Conservation (phyloP, 2,329 filamentous ascomycete genomes). For the Rutstroemia sp. region DNA sequence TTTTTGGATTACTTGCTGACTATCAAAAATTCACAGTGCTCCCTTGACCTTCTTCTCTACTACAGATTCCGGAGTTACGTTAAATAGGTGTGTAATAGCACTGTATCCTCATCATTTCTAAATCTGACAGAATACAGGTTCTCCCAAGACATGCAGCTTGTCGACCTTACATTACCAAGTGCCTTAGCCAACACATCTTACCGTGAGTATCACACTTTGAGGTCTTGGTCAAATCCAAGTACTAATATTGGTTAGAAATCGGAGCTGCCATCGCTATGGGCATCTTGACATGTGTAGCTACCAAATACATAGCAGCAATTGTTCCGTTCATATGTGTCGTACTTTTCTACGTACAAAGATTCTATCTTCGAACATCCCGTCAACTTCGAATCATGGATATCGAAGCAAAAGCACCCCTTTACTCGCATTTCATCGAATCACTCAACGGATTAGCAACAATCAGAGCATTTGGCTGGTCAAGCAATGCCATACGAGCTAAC, state of each 20-base stretch:
- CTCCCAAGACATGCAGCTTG: background rate
- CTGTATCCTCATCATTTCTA: background rate
- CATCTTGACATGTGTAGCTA: background rate
- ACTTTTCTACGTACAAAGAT: conserved; percentile 29
- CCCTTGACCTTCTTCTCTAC: conserved; percentile 30
- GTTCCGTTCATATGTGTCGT: conserved; percentile 1
- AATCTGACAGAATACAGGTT: background rate
- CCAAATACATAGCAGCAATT: background rate
- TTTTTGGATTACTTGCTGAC: background rate
- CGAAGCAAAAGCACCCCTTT: conserved; percentile 35
- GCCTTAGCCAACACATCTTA: conserved; percentile 7
- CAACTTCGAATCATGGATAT: conserved; percentile 40
- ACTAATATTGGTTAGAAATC: conserved; percentile 33
- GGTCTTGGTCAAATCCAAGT: too few species aligned
- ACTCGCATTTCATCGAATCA: conserved; percentile 37
- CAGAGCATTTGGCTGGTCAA: conserved; percentile 38
- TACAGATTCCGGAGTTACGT: conserved; percentile 17
- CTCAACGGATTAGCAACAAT: conserved; percentile 37
- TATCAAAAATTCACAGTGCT: conserved; percentile 20
- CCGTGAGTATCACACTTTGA: conserved; percentile 16
- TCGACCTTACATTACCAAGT: background rate
- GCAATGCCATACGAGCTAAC: conserved; percentile 26
- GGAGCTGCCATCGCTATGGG: conserved; percentile 26
- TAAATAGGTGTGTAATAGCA: conserved; percentile 16
- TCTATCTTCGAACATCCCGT: conserved; percentile 39